Conservation (phyloP, 495 filamentous ascomycete genomes). For the Coniosporium apollinis region DNA sequence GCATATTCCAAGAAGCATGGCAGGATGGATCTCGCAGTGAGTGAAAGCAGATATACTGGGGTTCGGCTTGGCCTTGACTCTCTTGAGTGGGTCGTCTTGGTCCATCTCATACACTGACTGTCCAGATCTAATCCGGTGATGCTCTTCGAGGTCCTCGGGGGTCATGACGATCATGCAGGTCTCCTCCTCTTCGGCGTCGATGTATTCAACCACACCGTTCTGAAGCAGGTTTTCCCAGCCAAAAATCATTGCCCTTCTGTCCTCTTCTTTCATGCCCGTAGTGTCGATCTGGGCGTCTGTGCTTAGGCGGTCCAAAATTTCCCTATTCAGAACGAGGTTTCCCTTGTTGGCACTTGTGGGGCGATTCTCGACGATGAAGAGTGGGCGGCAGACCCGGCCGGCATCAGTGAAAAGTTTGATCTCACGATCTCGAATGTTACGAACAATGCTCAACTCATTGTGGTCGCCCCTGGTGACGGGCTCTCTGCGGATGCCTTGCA, state of each 20-base stretch:
- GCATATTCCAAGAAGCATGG: slow-evolving; percentile 96
- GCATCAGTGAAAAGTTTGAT: slow-evolving; percentile 99
- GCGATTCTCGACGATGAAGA: slow-evolving; percentile 78
- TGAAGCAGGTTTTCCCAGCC: slow-evolving; percentile 77
- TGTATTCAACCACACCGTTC: slow-evolving; percentile 74
- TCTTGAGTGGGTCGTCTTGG: slow-evolving; percentile 51
- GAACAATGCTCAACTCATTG: slow-evolving; percentile 79
- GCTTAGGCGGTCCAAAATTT: slow-evolving; percentile 54
- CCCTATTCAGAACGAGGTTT: slow-evolving; percentile 64
- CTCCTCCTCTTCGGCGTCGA: slow-evolving; percentile 97
- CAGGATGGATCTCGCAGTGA: slow-evolving; percentile 97
- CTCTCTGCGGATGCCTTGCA: slow-evolving; percentile 59
- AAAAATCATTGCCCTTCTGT: slow-evolving; percentile 46
- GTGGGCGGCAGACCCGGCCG: slow-evolving; percentile 77
- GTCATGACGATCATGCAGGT: slow-evolving; percentile 98
- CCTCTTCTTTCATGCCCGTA: slow-evolving; percentile 33
- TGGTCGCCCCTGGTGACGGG: slow-evolving; percentile 66
- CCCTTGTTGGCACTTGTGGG: slow-evolving; percentile 52
- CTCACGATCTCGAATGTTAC: slow-evolving; percentile 89
- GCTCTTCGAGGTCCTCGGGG: slow-evolving; percentile 67
- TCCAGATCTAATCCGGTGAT: slow-evolving; percentile 46
- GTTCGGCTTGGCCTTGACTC: slow-evolving; percentile 71
- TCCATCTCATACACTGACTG: slow-evolving; percentile 44
- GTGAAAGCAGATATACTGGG: slow-evolving; percentile 77
- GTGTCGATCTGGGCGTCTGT: slow-evolving; percentile 37